Evolutionary conservation across 768 basidiomycete genomes (phyloP), one percentile per base, ranked within the genome.

Genomic region (Lepiota venenata): DNA sequence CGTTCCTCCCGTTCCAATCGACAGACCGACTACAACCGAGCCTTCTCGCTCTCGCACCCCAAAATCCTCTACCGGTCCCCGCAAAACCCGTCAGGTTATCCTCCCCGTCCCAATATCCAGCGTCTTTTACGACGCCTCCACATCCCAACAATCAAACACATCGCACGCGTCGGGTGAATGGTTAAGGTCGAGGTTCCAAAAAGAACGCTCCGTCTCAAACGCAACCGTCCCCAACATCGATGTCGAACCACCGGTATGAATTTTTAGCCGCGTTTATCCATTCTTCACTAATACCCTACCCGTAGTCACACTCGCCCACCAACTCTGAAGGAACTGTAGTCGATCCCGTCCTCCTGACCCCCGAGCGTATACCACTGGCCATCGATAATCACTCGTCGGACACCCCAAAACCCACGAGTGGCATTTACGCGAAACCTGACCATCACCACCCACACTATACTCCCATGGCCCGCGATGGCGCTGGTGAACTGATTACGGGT

Each of bases 221-320:
- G 60, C 63, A 14, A 71, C 69, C 37, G 67, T 79, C 16, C 74
- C 72, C 2, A 67, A 69, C 36, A 80, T 80, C 50, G 57, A 73
- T 36, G 69, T 81, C 27, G 71, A 78, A 62, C 71, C 79, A 14
- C 80, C 79, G 11, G 79, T 80, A 59, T 29, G 73, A 65, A 18
- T 27, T 18, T n/a, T 47, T 21, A n/a, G 10, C 52, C 21, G 45
- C 22, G 2, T 35, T 41, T 2, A 25, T 9, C 27, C 7, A 36
- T 1, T 32, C 25, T 38, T 49, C 14, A 32, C 22, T 46, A 40
- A 54, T 44, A n/a, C 38, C 41, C 35, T 52, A 20, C 15, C 21
- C 48, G 16, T 18, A 80, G 77, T 75, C 76, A 6, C 68, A 70
- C 38, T 70, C 77, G 3, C 70, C 71, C 8, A 71, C 74, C 2